Conservation (phyloP, 768 basidiomycete species). For the Phallus indusiatus region DNA sequence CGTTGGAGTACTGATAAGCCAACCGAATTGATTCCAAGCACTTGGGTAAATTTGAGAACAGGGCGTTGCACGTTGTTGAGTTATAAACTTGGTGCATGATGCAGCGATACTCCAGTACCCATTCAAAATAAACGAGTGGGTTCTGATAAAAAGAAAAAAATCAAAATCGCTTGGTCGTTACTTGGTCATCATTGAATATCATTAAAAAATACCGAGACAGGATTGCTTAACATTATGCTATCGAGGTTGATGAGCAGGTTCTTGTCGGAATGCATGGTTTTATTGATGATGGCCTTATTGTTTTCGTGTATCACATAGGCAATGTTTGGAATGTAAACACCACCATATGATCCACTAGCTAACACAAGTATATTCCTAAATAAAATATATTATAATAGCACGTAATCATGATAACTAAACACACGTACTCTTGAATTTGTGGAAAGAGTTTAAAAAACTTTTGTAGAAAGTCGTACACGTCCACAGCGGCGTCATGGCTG, state of each 20-base stretch:
- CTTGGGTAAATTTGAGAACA: conserved; percentile 16
- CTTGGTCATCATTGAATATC: too few species aligned
- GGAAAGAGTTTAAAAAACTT: conserved; percentile 24
- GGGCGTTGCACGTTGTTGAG: conserved; percentile 19
- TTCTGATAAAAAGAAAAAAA: conserved; percentile 14
- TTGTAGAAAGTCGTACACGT: conserved; percentile 28
- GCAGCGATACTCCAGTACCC: conserved; percentile 24
- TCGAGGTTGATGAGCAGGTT: conserved; percentile 23
- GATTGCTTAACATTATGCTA: conserved; percentile 25
- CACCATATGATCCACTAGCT: conserved; percentile 27
- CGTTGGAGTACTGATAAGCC: background rate
- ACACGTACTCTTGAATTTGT: conserved; percentile 3
- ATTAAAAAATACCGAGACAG: conserved; percentile 9
- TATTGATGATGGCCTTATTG: conserved; percentile 19
- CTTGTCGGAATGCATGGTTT: conserved; percentile 13
- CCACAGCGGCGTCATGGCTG: conserved; percentile 22
- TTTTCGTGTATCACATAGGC: conserved; percentile 27
- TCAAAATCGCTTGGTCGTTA: too few species aligned
- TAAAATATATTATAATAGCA: background rate
- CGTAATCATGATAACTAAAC: background rate
- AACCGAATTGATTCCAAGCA: conserved; percentile 16
- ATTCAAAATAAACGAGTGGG: conserved; percentile 19
- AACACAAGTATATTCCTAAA: conserved; percentile 17
- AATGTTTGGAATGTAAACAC: conserved; percentile 27
- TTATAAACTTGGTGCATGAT: conserved; percentile 22